Evolutionary conservation across 202 grass and related monocot species (phyloP).

Genomic region (Miscanthus sacchariflorus): DNA sequence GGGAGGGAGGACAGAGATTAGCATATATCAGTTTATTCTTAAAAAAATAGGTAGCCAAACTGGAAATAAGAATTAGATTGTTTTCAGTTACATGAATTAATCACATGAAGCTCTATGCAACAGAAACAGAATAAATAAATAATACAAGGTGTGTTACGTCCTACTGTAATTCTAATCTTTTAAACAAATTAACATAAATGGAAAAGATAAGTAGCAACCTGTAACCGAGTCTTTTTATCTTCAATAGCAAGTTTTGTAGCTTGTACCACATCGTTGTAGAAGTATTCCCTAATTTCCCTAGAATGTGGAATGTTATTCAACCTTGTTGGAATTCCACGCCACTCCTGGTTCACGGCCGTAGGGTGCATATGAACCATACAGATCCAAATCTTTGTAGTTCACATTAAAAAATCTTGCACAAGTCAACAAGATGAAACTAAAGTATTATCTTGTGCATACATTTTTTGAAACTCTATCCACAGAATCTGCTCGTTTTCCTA

Average conservation of each 20-base stretch:
- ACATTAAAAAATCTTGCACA: conserved; percentile 28
- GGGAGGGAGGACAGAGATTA: conserved; percentile 28
- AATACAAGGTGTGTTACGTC: neutral
- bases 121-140: conserved; percentile 7
- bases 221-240: conserved; percentile 87
- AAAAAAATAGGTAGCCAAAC: neutral
- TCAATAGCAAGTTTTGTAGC: conserved; percentile 77
- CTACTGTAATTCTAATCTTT: neutral
- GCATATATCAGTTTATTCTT: neutral
- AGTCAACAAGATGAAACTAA: conserved; percentile 33
- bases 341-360: conserved; percentile 54
- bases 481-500: too few relatives aligned
- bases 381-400: conserved; percentile 7
- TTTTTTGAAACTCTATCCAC: too few relatives aligned
- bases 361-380: conserved; percentile 29
- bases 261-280: conserved; percentile 76
- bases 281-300: conserved; percentile 94
- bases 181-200: conserved; percentile 4
- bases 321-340: conserved; percentile 91
- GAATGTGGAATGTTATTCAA: conserved; percentile 98
- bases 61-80: conserved; percentile 6
- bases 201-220: conserved; percentile 56
- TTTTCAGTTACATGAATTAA: conserved; percentile 19
- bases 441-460: too few relatives aligned
- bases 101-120: neutral